These are phyloP conservation scores for Dichomitus squalens DNA, from an alignment of 1,284 basidiomycete species.

Conservation along the genomic window DNA sequence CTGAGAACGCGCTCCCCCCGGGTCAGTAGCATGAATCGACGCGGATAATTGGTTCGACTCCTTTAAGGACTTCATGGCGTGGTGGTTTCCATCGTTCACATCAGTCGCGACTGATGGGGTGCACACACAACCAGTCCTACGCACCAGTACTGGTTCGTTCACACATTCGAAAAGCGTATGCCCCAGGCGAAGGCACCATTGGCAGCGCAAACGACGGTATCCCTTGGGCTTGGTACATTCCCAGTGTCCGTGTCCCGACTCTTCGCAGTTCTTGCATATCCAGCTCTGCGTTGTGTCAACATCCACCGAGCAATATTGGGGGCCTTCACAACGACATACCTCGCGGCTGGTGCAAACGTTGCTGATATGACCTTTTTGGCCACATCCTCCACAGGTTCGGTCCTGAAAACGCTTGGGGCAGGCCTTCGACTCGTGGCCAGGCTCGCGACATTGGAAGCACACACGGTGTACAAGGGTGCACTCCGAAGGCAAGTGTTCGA, in stretches of 20 bases:
- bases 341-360: neutral
- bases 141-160: neutral
- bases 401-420: neutral
- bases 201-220: constrained; percentile 3
- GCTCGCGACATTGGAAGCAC: neutral
- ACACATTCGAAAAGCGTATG: constrained; percentile 2
- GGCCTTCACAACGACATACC: neutral
- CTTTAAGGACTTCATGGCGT: too few species aligned
- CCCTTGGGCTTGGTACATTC: constrained; percentile 8
- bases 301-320: neutral
- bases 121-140: too few species aligned
- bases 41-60: too few species aligned
- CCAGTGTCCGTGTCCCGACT: constrained; percentile 5
- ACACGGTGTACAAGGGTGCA: neutral
- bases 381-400: neutral
- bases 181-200: neutral
- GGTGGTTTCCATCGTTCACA: too few species aligned
- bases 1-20: neutral
- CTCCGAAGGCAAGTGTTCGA: neutral
- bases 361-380: neutral
- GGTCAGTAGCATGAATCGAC: neutral
- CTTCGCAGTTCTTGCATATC: constrained; percentile 8
- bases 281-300: neutral
- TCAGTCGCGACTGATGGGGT: too few species aligned
- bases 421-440: neutral